Conservation (phyloP, 768 basidiomycete species). For the Pisolithus microcarpus region DNA sequence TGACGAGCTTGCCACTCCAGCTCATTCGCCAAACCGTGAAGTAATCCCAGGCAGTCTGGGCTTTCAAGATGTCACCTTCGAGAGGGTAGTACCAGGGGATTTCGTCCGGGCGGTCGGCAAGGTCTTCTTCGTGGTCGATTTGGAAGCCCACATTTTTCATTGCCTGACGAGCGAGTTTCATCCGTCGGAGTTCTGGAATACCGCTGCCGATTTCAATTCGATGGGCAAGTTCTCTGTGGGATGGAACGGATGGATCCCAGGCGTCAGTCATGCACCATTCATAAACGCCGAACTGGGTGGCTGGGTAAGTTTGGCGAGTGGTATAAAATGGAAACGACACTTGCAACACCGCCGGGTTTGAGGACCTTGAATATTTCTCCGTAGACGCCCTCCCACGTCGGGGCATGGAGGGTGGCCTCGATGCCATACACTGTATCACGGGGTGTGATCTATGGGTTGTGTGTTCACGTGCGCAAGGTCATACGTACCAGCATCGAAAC, state of each 20-base stretch:
- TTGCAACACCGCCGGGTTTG: constrained; percentile 90
- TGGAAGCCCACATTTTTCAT: constrained; percentile 78
- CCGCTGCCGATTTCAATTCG: constrained; percentile 92
- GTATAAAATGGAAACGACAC: not conserved
- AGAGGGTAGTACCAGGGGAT: constrained; percentile 96
- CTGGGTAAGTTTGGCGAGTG: not conserved
- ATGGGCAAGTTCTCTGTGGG: constrained; percentile 88
- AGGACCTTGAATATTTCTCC: constrained; percentile 87
- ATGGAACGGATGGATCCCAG: constrained; percentile 80
- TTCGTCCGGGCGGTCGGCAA: constrained; percentile 74
- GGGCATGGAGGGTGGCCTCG: constrained; percentile 96
- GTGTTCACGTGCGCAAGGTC: not conserved
- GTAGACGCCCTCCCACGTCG: constrained; percentile 93
- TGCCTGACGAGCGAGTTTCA: constrained; percentile 64
- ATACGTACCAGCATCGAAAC: constrained; percentile 84
- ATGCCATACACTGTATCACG: constrained; percentile 76
- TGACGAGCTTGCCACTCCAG: constrained; percentile 77
- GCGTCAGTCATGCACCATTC: constrained; percentile 99
- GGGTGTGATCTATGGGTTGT: not conserved
- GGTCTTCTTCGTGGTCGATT: constrained; percentile 87
- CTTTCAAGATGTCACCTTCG: constrained; percentile 87
- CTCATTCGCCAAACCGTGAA: constrained; percentile 87
- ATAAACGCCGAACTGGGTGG: constrained; percentile 83
- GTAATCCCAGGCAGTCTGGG: constrained; percentile 90
- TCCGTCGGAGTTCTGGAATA: constrained; percentile 92